Evolutionary conservation across 768 basidiomycete species (phyloP), one percentile per base, ranked within the genome.

Genomic region (Termitomyces sp.): DNA sequence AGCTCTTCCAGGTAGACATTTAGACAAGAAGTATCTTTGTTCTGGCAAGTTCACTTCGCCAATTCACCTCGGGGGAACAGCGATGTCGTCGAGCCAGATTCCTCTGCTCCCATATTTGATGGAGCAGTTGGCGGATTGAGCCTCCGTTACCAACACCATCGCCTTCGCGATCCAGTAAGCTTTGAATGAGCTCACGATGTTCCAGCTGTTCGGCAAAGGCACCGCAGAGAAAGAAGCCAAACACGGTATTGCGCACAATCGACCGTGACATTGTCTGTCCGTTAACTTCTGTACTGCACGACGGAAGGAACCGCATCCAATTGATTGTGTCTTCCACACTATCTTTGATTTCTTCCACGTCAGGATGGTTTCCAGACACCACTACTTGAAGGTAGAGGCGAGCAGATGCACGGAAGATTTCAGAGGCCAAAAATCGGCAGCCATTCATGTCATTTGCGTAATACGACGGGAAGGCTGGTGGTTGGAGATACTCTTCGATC

Each of bases 241-340:
- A 90, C 62, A 91, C 88, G 27, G 89, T 89, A 70, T 85, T 89
- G 39, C 89, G 77, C 55, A 90, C 79, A 27, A 91, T 85, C 14
- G 79, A 76, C 42, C 78, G 76, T 46, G 77, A 72, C 41, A 75
- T 71, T 43, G 61, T 68, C n/a, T 57, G 61, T 21, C 56, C 61
- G 61, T 49, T 49, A 27, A 56, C 50, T 37, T 40, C 42, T 40
- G 50, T 56, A 52, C 51, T 58, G 44, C 21, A 56, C 2, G 54
- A 55, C 1, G 55, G 61, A 71, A 74, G 57, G 78, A 74, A 16
- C 57, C 62, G 67, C 55, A 87, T 71, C 58, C 78, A 75, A 4
- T 63, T 58, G 66, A 88, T 76, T 43, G 81, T 81, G 21, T 85
- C 79, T 17, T 74, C 55, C 28, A 90, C 81, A 16, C 76, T 77